Base-by-base conservation (phyloP, 1,139 yeast genomes). In the Debaryomyces coudertii region DNA sequence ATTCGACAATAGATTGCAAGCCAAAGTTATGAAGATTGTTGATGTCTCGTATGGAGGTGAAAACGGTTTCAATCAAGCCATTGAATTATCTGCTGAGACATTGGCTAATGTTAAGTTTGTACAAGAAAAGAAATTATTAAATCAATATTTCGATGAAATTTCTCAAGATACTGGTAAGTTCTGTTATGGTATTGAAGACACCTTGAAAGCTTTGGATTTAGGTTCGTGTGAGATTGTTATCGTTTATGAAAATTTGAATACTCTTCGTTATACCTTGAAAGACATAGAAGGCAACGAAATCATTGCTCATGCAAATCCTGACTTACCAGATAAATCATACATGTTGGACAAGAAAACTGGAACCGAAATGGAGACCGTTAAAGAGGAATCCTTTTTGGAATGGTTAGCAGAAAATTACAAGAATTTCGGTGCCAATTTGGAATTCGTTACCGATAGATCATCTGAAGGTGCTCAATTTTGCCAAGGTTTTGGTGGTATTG, bases 31-130 rank as follows among this genome's bases (percentile, higher is more conserved):
- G 51, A 90, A 90, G 70, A 82, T 90, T 65, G 99, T 95, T 47
- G 99, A 93, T 77, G 88, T 93, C 46, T 92, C 98, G 2, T 93
- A 93, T 64, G 99, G 99, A 69, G 99, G 99, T 62, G 99, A 93
- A 72, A 93, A 93, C 68, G 99, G 99, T 43, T 93, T 93, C 78
- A 93, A 93, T 75, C 99, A 93, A 75, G 99, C 99, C 44, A 93
- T 93, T 62, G 99, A 93, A 71, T 79, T 93, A 56, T 87, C 97
- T 24, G 97, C 97, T 36, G 99, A 93, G 76, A 88, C 99, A 20
- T 80, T 93, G 61, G 87, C 98, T 44, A 93, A 92, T 66, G 99
- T 93, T 58, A 93, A 93, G 71, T 93, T 93, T 66, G 95, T 93
- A 51, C 99, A 93, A 75, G 99, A 93, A 71, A 93, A 93, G 89